Base-by-base conservation (phyloP, 1,284 basidiomycete genomes). In the Dichomitus squalens region DNA sequence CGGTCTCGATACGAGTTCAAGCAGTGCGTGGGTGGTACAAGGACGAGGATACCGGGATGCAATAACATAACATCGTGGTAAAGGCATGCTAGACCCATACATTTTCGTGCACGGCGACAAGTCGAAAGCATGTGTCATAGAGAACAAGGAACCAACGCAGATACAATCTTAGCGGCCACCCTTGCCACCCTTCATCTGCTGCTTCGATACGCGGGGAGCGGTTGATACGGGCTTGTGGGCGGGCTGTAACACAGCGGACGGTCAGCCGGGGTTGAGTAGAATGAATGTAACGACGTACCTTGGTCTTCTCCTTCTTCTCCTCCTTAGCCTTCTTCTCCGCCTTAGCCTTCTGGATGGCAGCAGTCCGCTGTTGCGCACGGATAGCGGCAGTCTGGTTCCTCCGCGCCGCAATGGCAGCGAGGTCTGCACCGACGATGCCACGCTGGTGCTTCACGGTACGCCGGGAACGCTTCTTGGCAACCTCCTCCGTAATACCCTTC, bases 401-500 rank as follows among this genome's bases (percentile, higher is more conserved):
- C 81, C 87, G 92, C 65, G 95, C 95, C 62, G 89, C 84, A 76
- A 99, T 98, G 70, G 92, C 77, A 60, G 90, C 86, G 64, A 98
- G 85, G 77, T 97, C 95, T 66, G 95, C 94, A 80, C 97, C 97
- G 70, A 96, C 95, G 74, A 99, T 95, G 66, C 96, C 97, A 76
- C 97, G 94, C 82, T 97, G 90, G 84, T 95, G 90, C 85, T 99
- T 99, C 73, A 98, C 94, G 64, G 94, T 96, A 78, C 91, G 90
- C 78, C 96, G 92, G 58, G 93, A 93, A 69, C 96, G 92, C 85
- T 97, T 98, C 95, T 98, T 99, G 73, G 95, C 93, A 55, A 96
- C 90, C 79, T 99, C 96, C 82, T 99, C 96, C 53, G 95, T 95
- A 76, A 99, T 87, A 77, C 96, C 96, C 91, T 99, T 99, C 89